Conservation (phyloP, 805 yeast genomes). For the Kodamaea kaohsiungensis region DNA sequence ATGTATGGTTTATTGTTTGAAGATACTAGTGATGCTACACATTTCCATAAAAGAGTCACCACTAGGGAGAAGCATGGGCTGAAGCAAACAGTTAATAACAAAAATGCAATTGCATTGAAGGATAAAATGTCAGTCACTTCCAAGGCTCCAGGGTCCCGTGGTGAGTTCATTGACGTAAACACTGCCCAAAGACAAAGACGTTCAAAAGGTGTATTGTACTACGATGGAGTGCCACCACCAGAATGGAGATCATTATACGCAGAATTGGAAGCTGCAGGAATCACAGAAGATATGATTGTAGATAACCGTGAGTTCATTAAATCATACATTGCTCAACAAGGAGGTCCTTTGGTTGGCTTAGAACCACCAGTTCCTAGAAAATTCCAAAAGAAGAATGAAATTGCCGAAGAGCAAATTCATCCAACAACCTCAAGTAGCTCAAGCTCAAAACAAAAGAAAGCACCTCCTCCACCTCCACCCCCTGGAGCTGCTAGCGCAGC, state of each 20-base stretch:
- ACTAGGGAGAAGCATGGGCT: slow-evolving; percentile 81
- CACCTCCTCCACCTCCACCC: slow-evolving; percentile 44
- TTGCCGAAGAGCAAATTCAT: slow-evolving; percentile 9
- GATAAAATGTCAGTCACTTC: slow-evolving; percentile 30
- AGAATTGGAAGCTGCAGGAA: slow-evolving; percentile 76
- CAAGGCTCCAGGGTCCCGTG: slow-evolving; percentile 60
- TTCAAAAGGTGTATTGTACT: slow-evolving; percentile 61
- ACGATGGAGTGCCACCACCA: slow-evolving; percentile 78
- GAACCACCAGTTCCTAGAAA: slow-evolving; percentile 83
- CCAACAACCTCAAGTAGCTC: not conserved
- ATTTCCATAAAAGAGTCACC: slow-evolving; percentile 76
- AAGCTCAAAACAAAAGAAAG: slow-evolving; percentile 27
- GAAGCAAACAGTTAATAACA: slow-evolving; percentile 81
- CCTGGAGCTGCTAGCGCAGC: slow-evolving; percentile 8
- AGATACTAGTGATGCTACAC: slow-evolving; percentile 84
- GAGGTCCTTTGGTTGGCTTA: slow-evolving; percentile 78
- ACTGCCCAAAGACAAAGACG: slow-evolving; percentile 58
- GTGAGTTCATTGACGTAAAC: slow-evolving; percentile 50
- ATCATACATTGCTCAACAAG: slow-evolving; percentile 69
- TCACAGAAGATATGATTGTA: slow-evolving; percentile 85
- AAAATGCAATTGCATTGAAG: slow-evolving; percentile 82
- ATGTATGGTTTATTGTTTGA: slow-evolving; percentile 85
- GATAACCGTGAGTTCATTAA: slow-evolving; percentile 82
- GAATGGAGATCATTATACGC: slow-evolving; percentile 79
- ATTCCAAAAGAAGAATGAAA: slow-evolving; percentile 33